phyloP scores from a whole-genome alignment of 2,329 filamentous ascomycete species.

The Arthrobotrys sinensis region DNA sequence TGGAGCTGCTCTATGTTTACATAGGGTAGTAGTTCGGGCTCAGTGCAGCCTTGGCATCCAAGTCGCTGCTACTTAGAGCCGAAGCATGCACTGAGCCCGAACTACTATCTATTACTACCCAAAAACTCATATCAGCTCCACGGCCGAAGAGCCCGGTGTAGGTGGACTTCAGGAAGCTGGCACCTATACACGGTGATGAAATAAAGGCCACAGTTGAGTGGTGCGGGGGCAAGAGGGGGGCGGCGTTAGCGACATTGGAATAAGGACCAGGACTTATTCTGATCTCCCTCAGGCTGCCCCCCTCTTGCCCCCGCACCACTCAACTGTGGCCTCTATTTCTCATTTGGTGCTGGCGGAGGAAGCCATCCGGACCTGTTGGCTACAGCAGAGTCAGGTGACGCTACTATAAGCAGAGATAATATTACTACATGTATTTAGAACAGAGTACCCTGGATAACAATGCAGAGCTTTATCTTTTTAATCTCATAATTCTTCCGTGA shows the following conservation, averaged over 20 bases:
- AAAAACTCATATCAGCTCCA: no score
- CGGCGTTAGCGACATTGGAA: not conserved
- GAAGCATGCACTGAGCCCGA: not conserved
- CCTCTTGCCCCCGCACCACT: not conserved
- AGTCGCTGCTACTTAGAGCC: no score
- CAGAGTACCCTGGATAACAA: not conserved
- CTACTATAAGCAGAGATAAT: conserved; percentile 10
- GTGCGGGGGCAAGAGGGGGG: conserved; percentile 8
- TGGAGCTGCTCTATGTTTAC: not conserved
- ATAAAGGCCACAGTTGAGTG: not conserved
- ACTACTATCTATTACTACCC: not conserved
- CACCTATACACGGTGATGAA: not conserved
- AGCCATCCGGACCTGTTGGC: not conserved
- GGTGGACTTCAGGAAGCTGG: not conserved
- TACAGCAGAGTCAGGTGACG: not conserved
- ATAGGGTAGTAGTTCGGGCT: not conserved
- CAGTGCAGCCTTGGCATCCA: not conserved
- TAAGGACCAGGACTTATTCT: not conserved
- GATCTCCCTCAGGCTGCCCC: not conserved
- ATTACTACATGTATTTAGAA: conserved; percentile 15
- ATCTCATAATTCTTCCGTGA: not conserved
- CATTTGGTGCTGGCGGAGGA: not conserved
- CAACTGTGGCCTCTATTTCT: not conserved
- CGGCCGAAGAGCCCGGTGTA: not conserved
- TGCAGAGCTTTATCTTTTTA: conserved; percentile 6